Conservation (phyloP, 495 filamentous ascomycete genomes). For the Aspergillus asperescens region DNA sequence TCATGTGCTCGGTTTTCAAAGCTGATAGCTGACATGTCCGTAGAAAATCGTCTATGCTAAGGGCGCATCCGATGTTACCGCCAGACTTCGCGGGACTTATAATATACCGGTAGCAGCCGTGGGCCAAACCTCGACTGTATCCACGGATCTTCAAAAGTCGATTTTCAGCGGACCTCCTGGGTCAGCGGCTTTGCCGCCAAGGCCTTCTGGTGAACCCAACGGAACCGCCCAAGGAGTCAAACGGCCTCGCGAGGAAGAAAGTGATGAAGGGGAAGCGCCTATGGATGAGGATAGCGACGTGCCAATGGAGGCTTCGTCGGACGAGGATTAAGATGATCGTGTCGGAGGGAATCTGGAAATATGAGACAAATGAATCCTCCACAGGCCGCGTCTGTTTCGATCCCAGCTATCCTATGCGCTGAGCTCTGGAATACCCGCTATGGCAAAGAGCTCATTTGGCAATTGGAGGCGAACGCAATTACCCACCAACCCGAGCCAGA, state of each 20-base stretch:
- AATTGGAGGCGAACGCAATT: constrained; percentile 66
- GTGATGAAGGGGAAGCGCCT: constrained; percentile 60
- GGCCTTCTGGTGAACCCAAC: constrained; percentile 34
- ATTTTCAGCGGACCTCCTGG: constrained; percentile 69
- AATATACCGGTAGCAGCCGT: constrained; percentile 51
- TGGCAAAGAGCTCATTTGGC: constrained; percentile 46
- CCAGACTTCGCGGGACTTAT: constrained; percentile 88
- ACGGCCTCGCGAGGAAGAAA: constrained; percentile 67
- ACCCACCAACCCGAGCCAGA: constrained; percentile 77
- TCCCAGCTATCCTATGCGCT: constrained; percentile 4
- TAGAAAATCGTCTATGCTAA: constrained; percentile 89
- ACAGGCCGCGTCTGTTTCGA: constrained; percentile 7
- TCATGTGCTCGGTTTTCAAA: background rate
- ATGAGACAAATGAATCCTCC: background rate
- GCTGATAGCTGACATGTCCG: constrained; percentile 10
- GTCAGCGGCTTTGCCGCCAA: constrained; percentile 35
- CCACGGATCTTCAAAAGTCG: constrained; percentile 73
- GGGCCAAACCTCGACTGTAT: constrained; percentile 45
- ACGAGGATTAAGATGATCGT: constrained; percentile 39
- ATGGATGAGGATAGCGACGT: constrained; percentile 67
- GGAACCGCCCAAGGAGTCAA: constrained; percentile 47
- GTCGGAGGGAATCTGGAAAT: background rate
- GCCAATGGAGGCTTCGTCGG: constrained; percentile 51
- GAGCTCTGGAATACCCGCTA: constrained; percentile 15
- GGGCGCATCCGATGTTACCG: constrained; percentile 74